phyloP scores from a whole-genome alignment of 2,329 filamentous ascomycete species.

The Xylariaceae sp. region DNA sequence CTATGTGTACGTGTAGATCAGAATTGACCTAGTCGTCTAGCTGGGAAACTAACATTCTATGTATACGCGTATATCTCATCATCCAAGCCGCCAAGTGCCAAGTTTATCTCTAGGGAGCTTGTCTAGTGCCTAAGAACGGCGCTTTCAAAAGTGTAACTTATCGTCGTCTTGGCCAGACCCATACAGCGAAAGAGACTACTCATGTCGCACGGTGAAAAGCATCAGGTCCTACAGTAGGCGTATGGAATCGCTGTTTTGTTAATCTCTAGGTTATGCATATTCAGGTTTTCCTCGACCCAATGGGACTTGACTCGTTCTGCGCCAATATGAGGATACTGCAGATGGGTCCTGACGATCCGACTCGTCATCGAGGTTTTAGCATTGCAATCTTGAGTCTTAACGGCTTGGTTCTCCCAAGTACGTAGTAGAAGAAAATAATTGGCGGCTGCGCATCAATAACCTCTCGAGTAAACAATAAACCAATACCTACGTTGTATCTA shows the following conservation, averaged over 20 bases:
- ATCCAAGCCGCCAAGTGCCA: too few species aligned
- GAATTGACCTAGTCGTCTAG: too few species aligned
- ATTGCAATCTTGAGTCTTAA: not conserved
- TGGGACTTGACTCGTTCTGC: not conserved
- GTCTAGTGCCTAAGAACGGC: not conserved
- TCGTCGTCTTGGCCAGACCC: not conserved
- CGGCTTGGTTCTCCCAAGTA: not conserved
- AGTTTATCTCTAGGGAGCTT: not conserved
- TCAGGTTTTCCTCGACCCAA: constrained; percentile 1
- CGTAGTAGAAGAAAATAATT: not conserved
- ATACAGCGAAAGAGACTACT: constrained; percentile 14
- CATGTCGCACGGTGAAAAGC: constrained; percentile 16
- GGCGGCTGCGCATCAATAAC: not conserved
- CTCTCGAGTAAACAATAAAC: not conserved
- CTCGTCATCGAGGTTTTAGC: not conserved
- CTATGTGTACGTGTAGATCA: too few species aligned
- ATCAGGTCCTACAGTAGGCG: constrained; percentile 1
- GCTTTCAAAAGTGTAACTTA: constrained; percentile 2
- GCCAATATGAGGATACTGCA: constrained; percentile 1
- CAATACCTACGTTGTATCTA: not conserved
- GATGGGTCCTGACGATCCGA: not conserved
- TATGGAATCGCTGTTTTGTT: constrained; percentile 12
- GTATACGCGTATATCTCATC: not conserved
- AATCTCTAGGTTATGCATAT: constrained; percentile 3
- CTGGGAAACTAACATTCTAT: too few species aligned